Conservation (phyloP, 2,329 filamentous ascomycete species). For the Ophiostoma angusticollis region DNA sequence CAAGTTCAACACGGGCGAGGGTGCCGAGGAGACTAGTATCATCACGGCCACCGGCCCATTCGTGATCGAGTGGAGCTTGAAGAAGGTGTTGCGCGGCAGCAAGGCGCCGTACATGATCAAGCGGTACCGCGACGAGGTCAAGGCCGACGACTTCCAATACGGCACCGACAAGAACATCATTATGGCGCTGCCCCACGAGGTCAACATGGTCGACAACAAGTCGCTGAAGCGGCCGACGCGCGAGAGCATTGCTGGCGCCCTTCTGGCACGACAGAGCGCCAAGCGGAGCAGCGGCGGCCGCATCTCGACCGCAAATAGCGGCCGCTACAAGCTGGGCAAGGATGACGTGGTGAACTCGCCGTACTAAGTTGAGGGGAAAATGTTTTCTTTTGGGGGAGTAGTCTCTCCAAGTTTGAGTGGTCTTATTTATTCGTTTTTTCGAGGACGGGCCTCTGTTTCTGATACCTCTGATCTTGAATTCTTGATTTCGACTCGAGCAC, state of each 20-base stretch:
- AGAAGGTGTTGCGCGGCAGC: slow-evolving; percentile 68
- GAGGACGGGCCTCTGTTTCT: no score
- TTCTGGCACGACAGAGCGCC: slow-evolving; percentile 22
- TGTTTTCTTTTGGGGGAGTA: no score
- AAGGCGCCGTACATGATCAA: slow-evolving; percentile 95
- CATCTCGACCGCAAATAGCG: slow-evolving; percentile 40
- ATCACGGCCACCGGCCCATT: slow-evolving; percentile 94
- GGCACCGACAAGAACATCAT: slow-evolving; percentile 97
- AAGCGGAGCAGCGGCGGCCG: slow-evolving; percentile 36
- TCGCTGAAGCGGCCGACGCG: slow-evolving; percentile 77
- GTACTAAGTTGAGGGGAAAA: slow-evolving; percentile 27
- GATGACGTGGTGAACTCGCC: slow-evolving; percentile 73
- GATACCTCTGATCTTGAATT: no score
- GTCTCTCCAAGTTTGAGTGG: no score
- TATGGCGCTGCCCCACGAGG: slow-evolving; percentile 89
- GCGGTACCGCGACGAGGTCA: slow-evolving; percentile 87
- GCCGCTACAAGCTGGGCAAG: slow-evolving; percentile 60
- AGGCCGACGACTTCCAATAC: slow-evolving; percentile 97
- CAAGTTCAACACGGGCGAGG: slow-evolving; percentile 48
- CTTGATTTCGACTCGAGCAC: no score
- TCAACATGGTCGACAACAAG: slow-evolving; percentile 90
- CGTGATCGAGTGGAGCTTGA: slow-evolving; percentile 91
- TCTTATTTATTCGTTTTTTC: neutral
- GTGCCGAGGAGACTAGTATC: slow-evolving; percentile 77
- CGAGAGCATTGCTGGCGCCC: slow-evolving; percentile 67